Base-by-base conservation (phyloP, 768 basidiomycete species). In the Termitomyces sp. region DNA sequence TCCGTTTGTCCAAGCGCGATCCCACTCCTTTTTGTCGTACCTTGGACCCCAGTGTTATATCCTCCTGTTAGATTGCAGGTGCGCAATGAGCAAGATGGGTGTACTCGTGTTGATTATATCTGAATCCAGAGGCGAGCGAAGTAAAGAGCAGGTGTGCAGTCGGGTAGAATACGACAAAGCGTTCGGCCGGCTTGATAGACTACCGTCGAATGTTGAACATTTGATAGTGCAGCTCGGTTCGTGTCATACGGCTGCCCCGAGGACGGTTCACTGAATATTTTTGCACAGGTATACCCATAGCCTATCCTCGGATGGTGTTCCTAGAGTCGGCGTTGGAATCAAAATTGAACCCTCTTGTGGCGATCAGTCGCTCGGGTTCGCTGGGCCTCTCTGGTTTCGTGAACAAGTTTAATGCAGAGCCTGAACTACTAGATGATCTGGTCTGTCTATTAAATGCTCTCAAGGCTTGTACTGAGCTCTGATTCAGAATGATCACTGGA, bases 251-350 rank as follows among this genome's bases (percentile, higher is more conserved):
- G 6, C 58, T 18, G 51, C 54, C 57, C 9, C 4, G 33, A 12
- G 24, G 13, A 37, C 15, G 24, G 24, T 9, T 18, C 37, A 42
- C 52, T 60, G 57, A 55, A 16, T 9, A 15, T 48, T 54, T 20
- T 24, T 5, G 41, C 4, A 29, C 54, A 87, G 86, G 86, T 1
- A 83, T 91, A 54, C 90, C 89, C 0, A 87, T 94, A 60, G 92
- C 92, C 5, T 98, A 98, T 68, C 96, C 96, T 31, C 87, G 95
- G 51, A 86, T 94, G 85, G 90, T 91, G 2, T 94, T 96, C 69
- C 73, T 97, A 61, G 96, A 91, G 70, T 75, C 73, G 24, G 82
- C 88, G 8, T 73, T 98, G 28, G 88, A 89, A 45, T 86, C 84
- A 31, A 94, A 88, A 71, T 77, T 88, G 51, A 98, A 98, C 68